Evolutionary conservation across 768 basidiomycete genomes (phyloP), one percentile per base, ranked within the genome.

Genomic region (Suillus luteus): DNA sequence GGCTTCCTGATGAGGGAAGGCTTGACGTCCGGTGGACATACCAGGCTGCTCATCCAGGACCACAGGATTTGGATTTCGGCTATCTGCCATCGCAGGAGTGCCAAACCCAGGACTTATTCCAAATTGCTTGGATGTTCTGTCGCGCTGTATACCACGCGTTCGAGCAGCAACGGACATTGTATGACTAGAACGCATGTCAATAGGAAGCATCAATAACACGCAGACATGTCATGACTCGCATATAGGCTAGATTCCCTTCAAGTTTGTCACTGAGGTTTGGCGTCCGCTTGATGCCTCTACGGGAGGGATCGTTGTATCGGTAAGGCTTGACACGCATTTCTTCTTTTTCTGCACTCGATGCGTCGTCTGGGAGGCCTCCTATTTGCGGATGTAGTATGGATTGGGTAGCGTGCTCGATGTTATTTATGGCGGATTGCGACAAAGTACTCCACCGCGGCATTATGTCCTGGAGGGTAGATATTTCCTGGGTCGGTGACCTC

Each of bases 181-280:
- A 27, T 68, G 68, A 4, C 76, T 75, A 57, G 37, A 44, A 35
- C 58, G 59, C 48, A n/a, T 10, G 41, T 70, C 54, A 72, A 60
- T 37, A 35, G 55, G 27, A 17, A 27, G 11, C 17, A 6, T 33
- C 22, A 38, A 4, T 5, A 24, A 64, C 31, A 55, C n/a, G 48
- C 2, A 37, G 6, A 54, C 43, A 61, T 52, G 24, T 68, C 80
- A 59, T 71, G 81, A 33, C 33, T 33, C 33, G 5, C 81, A 79
- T 66, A 43, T 77, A 75, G 55, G 71, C 6, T 63, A 69, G 65
- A 62, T 68, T 73, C 19, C 69, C 55, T 22, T 69, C 65, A 9
- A 71, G 31, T 37, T 70, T 68, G 10, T 64, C 46, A 40, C 14
- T 41, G 5, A 5, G 5, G 6, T 41, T 6, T 41, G 14, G 5